A percentile compares a stretch with the other conserved stretches of the same genome.
phyloP scores from a whole-genome alignment of 768 basidiomycete species.

The Pisolithus marmoratus region DNA sequence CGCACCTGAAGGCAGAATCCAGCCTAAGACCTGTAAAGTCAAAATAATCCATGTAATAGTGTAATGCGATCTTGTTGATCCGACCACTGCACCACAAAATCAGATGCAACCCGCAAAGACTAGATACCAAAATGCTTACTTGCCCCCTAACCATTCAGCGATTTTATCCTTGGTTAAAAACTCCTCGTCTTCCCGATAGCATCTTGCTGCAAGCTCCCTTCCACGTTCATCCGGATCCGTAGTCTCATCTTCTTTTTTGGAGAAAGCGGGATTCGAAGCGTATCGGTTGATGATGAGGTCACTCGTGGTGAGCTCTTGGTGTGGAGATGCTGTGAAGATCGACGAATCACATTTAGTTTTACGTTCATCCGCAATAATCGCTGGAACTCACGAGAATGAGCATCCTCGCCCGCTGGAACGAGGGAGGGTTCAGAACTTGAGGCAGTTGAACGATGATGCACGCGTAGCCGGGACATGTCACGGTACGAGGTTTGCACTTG shows the following conservation, averaged over 20 bases:
- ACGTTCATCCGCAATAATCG: constrained; percentile 10
- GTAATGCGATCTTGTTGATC: constrained; percentile 70
- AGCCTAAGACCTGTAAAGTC: constrained; percentile 80
- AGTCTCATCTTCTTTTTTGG: constrained; percentile 40
- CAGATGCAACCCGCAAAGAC: not conserved
- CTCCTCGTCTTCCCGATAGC: constrained; percentile 81
- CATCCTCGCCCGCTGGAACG: constrained; percentile 47
- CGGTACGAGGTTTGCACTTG: constrained; percentile 35
- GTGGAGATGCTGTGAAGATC: constrained; percentile 33
- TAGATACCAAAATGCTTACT: constrained; percentile 51
- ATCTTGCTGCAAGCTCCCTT: constrained; percentile 67
- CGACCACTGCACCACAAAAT: constrained; percentile 45
- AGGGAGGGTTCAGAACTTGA: constrained; percentile 84
- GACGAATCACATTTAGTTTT: not conserved
- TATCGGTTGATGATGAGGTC: constrained; percentile 43
- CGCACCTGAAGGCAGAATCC: constrained; percentile 85
- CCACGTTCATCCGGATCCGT: constrained; percentile 60
- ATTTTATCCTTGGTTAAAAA: constrained; percentile 88
- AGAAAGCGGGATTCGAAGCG: constrained; percentile 34
- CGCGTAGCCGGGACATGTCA: constrained; percentile 43
- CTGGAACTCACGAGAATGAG: constrained; percentile 38
- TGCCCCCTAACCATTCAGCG: constrained; percentile 92
- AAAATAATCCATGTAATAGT: constrained; percentile 81
- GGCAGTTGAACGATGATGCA: constrained; percentile 66
- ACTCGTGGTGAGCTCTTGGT: constrained; percentile 51